Conservation (phyloP, 106 monocot genomes). For the Iris macrosiphon region DNA sequence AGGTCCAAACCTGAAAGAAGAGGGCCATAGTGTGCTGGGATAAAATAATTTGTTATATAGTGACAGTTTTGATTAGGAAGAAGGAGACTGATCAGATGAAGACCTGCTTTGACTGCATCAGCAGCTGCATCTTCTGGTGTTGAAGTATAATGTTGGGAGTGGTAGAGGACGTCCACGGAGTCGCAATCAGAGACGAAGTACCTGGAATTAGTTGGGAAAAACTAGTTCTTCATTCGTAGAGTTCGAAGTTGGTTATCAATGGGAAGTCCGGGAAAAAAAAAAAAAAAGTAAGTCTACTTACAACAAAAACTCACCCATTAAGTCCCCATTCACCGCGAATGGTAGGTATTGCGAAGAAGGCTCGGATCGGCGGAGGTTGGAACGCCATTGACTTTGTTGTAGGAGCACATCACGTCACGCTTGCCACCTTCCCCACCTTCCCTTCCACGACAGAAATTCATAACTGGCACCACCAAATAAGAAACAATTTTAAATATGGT, state of each 20-base stretch:
- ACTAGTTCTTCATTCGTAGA: neutral
- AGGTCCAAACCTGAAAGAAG: conserved; percentile 54
- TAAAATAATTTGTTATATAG: too few species aligned
- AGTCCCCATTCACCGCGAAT: conserved; percentile 65
- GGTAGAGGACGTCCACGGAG: conserved; percentile 51
- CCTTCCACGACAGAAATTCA: too few species aligned
- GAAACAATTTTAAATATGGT: too few species aligned
- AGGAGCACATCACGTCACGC: conserved; percentile 93
- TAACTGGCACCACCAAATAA: too few species aligned
- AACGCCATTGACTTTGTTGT: conserved; percentile 82
- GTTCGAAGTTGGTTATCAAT: too few species aligned
- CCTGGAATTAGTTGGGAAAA: neutral
- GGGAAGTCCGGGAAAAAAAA: too few species aligned
- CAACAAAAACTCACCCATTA: conserved; percentile 24
- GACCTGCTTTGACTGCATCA: conserved; percentile 54
- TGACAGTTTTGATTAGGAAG: neutral
- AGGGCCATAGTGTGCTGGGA: neutral
- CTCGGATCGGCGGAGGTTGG: conserved; percentile 63
- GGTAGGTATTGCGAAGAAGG: conserved; percentile 45
- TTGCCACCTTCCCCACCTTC: conserved; percentile 57
- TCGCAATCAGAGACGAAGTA: conserved; percentile 81
- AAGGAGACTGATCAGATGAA: neutral
- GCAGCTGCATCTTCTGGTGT: conserved; percentile 60
- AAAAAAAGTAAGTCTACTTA: neutral
- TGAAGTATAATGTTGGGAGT: conserved; percentile 31